Conservation (phyloP, 148 eudicot species). For the Rhododendron henanense region DNA sequence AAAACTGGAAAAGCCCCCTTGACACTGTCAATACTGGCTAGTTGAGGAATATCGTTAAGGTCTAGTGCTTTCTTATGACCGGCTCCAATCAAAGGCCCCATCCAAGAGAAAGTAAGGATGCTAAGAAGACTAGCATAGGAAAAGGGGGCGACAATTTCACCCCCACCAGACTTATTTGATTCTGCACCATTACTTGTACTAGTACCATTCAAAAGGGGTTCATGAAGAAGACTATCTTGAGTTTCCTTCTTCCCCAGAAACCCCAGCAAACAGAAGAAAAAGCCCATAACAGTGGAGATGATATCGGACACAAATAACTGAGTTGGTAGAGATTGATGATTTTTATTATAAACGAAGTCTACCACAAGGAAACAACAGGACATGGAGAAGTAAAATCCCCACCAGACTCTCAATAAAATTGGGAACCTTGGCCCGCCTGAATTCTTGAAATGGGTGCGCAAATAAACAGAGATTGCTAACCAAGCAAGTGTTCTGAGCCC, state of each 20-base stretch:
- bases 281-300: slow-evolving; percentile 31
- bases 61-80: slow-evolving; percentile 50
- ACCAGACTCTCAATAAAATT: slow-evolving; percentile 58
- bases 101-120: slow-evolving; percentile 46
- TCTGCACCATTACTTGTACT: background rate
- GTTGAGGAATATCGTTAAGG: slow-evolving; percentile 57
- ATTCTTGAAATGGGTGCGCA: slow-evolving; percentile 25
- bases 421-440: slow-evolving; percentile 43
- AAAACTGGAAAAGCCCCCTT: slow-evolving; percentile 36
- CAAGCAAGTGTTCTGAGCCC: slow-evolving; percentile 32
- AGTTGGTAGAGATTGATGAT: slow-evolving; percentile 18
- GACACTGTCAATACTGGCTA: slow-evolving; percentile 38
- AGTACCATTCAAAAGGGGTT: slow-evolving; percentile 49
- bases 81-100: slow-evolving; percentile 30
- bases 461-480: slow-evolving; percentile 39
- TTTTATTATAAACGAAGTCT: slow-evolving; percentile 16
- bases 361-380: slow-evolving; percentile 54
- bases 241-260: slow-evolving; percentile 27
- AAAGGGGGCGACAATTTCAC: slow-evolving; percentile 30
- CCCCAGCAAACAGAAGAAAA: slow-evolving; percentile 32
- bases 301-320: slow-evolving; percentile 38
- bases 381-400: slow-evolving; percentile 45
- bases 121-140: slow-evolving; percentile 38
- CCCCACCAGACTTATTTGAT: slow-evolving; percentile 13
- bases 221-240: slow-evolving; percentile 22